Conservation (phyloP, 257 asterid genomes). For the Ajuga chamaepitys region DNA sequence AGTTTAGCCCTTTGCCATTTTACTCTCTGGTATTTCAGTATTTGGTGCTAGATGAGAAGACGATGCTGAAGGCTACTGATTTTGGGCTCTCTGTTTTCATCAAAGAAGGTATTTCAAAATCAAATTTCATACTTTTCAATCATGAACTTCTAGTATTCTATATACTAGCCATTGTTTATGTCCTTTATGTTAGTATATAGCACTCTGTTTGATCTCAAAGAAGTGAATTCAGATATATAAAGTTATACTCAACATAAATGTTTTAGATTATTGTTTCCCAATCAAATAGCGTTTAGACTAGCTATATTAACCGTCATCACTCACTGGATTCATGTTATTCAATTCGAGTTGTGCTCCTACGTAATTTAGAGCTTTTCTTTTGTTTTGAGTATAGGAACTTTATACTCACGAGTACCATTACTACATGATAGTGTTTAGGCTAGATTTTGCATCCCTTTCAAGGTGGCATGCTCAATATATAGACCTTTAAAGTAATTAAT, state of each 20-base stretch:
- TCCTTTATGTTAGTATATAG: background rate
- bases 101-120: constrained; percentile 51
- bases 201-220: background rate
- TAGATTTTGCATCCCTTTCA: background rate
- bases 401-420: background rate
- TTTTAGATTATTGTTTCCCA: too few relatives aligned
- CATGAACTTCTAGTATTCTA: background rate
- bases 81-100: constrained; percentile 85
- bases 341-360: background rate
- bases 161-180: background rate
- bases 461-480: background rate
- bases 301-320: background rate
- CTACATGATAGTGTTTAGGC: background rate
- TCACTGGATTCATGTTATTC: background rate
- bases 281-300: background rate
- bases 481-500: background rate
- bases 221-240: background rate
- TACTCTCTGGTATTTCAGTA: too few relatives aligned
- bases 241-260: background rate
- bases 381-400: background rate
- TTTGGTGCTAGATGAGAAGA: constrained; percentile 50
- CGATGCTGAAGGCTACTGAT: constrained; percentile 74
- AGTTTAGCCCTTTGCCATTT: too few relatives aligned
- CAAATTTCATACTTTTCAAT: background rate
- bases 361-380: background rate